A percentile compares a stretch with the other conserved stretches of the same genome.
phyloP scores from a whole-genome alignment of 2,329 filamentous ascomycete genomes.

The Pseudopithomyces chartarum region DNA sequence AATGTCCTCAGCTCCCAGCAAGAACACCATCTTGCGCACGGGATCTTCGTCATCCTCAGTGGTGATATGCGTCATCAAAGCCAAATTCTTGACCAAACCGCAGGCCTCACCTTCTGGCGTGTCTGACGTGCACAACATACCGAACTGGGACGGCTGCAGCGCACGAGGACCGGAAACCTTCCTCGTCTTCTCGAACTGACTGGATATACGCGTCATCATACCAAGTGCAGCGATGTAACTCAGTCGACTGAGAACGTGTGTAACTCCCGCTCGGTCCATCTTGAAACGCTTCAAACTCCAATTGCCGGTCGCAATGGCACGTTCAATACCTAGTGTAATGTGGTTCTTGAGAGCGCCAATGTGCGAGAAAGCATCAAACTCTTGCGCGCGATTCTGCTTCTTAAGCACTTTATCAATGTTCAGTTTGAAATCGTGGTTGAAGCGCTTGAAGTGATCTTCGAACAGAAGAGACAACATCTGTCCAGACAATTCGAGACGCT shows the following conservation, averaged over 20 bases:
- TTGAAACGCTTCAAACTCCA: conserved; percentile 98
- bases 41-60: conserved; percentile 94
- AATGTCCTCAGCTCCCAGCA: conserved; percentile 83
- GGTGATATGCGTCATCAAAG: conserved; percentile 98
- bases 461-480: conserved; percentile 93
- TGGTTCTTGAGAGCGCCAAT: conserved; percentile 83
- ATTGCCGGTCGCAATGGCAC: conserved; percentile 95
- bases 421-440: conserved; percentile 84
- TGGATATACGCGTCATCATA: conserved; percentile 99
- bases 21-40: conserved; percentile 83
- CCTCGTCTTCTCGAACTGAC: conserved; percentile 97
- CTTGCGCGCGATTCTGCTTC: conserved; percentile 86
- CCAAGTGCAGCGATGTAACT: conserved; percentile 96
- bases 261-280: conserved; percentile 97
- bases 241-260: conserved; percentile 90
- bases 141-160: conserved; percentile 95
- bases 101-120: conserved; percentile 98
- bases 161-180: conserved; percentile 97
- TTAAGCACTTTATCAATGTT: conserved; percentile 95
- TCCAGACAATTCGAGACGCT: conserved; percentile 90
- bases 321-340: conserved; percentile 91
- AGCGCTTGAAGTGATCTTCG: conserved; percentile 97
- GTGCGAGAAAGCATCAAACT: conserved; percentile 85
- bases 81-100: conserved; percentile 96
- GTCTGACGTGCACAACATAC: conserved; percentile 96